Evolutionary conservation across 441 rosid genomes (phyloP).

Genomic region (Pelargonium myrrhifolium): DNA sequence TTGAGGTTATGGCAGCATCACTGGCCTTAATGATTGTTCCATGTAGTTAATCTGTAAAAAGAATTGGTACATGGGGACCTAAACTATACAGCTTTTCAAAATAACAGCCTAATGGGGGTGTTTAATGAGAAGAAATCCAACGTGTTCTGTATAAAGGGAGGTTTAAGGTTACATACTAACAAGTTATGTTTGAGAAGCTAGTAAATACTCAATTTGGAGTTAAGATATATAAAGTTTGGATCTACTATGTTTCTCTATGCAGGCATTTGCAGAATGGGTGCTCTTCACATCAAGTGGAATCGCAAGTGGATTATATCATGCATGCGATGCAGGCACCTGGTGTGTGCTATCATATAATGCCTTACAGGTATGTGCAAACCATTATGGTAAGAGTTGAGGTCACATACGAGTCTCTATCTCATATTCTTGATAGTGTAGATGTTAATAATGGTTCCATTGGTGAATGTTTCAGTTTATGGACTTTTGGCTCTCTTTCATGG

Average conservation of each 20-base stretch:
- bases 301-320: constrained; percentile 91
- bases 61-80: neutral
- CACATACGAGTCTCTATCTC: too few relatives aligned
- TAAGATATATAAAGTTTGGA: neutral
- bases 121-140: neutral
- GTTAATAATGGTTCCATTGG: constrained; percentile 8
- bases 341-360: constrained; percentile 66
- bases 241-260: constrained; percentile 16
- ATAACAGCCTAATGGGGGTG: too few relatives aligned
- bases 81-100: neutral
- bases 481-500: constrained; percentile 99
- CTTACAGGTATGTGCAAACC: too few relatives aligned
- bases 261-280: constrained; percentile 98
- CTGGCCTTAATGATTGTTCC: neutral
- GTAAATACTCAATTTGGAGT: too few relatives aligned
- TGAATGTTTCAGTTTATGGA: constrained; percentile 81
- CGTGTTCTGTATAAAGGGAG: neutral
- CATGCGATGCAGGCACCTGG: constrained; percentile 95
- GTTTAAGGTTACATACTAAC: neutral
- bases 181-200: too few relatives aligned
- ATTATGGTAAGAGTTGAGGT: too few relatives aligned
- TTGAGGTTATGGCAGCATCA: neutral
- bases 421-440: constrained; percentile 7
- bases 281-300: constrained; percentile 83
- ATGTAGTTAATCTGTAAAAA: too few relatives aligned